A percentile compares a stretch with the other conserved stretches of the same genome.
phyloP scores from a whole-genome alignment of 352 stramenopile species.

The Aphanomyces astaci region DNA sequence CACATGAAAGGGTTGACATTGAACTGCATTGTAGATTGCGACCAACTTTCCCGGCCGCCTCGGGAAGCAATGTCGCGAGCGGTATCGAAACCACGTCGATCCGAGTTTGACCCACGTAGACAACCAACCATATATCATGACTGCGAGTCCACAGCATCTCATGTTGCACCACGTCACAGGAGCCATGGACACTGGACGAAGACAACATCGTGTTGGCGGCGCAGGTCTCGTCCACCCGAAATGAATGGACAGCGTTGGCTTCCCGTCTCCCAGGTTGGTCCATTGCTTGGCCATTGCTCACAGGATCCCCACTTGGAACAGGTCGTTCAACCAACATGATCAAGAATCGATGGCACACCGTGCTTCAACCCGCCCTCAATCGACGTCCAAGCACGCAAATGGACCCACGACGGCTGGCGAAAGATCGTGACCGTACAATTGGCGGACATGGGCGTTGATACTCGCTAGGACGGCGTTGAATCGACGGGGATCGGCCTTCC shows the following conservation, averaged over 20 bases:
- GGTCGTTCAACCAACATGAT: conserved; percentile 44
- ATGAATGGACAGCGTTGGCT: conserved; percentile 44
- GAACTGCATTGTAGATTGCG: conserved; percentile 56
- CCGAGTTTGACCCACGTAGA: conserved; percentile 38
- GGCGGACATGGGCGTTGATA: background rate
- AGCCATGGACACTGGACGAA: conserved; percentile 42
- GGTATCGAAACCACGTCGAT: conserved; percentile 57
- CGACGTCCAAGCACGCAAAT: too few species aligned
- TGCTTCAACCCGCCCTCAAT: background rate
- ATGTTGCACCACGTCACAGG: conserved; percentile 25
- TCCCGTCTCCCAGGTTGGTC: conserved; percentile 31
- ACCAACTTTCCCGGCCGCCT: conserved; percentile 42
- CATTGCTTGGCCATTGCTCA: background rate
- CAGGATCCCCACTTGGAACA: background rate
- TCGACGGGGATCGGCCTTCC: background rate
- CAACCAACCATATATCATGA: background rate
- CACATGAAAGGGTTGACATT: too few species aligned
- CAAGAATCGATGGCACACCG: conserved; percentile 59
- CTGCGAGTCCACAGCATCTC: background rate
- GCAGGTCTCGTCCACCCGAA: conserved; percentile 13
- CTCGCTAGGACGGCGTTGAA: background rate
- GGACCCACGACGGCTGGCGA: background rate
- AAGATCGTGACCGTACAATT: background rate
- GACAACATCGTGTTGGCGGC: conserved; percentile 30
- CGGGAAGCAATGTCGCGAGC: conserved; percentile 66